Evolutionary conservation across 2,329 filamentous ascomycete genomes (phyloP), one percentile per base, ranked within the genome.

Genomic region (Bimuria novae-zelandiae): DNA sequence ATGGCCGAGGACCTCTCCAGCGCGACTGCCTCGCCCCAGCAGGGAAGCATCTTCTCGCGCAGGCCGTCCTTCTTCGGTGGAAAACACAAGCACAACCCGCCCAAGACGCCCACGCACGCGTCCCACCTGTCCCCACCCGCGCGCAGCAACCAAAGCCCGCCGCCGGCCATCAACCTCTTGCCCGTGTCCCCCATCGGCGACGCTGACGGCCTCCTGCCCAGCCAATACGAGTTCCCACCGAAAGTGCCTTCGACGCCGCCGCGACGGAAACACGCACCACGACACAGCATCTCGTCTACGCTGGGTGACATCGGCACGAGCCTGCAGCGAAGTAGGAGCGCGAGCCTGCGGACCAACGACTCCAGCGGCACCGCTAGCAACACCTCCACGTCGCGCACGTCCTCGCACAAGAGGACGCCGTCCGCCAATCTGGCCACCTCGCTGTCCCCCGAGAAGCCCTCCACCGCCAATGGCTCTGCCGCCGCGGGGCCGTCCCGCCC

Each of bases 291-390:
- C 54, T 69, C 70, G 21, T 62, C 59, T 22, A 70, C 67, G 16
- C 68, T 75, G 33, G 67, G 69, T 17, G 75, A 76, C 54, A 56
- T 75, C 56, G 68, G 73, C 57, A 63, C 72, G 50, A 69, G 66
- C 55, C 59, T 78, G 56, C 71, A 75, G 25, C 62, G 75, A 29
- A 68, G 70, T 35, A 67, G 76, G 52, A 66, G 69, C 47, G 71
- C 73, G 52, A 77, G 74, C n/a, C 65, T 78, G 23, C 73, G 75
- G 54, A 75, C 74, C 44, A 74, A 66, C 57, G 67, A 63, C 43
- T 68, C 66, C 39, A 41, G 50, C 55, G 53, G 54, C 60, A 62
- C 69, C 44, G 52, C 57, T 32, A 50, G 43, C 48, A 43, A 49
- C 44, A 22, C 27, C n/a, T 44, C 41, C 41, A 49, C 49, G 5